Percentiles rank a stretch among this genome's conserved stretches.
These are phyloP conservation scores for Isabelozyma gotoi DNA, from an alignment of 805 yeast genomes.

Conservation along the genomic window DNA sequence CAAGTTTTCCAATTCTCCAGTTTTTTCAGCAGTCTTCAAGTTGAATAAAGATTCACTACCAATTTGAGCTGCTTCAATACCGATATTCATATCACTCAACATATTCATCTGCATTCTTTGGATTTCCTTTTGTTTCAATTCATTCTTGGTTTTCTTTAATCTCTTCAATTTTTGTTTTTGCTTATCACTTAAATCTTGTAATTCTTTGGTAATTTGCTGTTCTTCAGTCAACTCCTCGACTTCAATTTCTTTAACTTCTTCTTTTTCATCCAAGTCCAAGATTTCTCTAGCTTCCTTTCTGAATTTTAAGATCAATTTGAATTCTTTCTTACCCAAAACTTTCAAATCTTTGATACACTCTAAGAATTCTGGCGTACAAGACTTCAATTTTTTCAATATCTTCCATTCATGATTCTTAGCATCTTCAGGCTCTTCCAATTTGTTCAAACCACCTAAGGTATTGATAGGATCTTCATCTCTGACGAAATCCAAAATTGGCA, in stretches of 20 bases:
- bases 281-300: slow-evolving; percentile 81
- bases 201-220: slow-evolving; percentile 83
- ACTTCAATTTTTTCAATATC: slow-evolving; percentile 65
- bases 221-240: slow-evolving; percentile 80
- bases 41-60: slow-evolving; percentile 82
- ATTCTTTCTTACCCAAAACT: slow-evolving; percentile 93
- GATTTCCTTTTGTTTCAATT: slow-evolving; percentile 81
- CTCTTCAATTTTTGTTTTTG: slow-evolving; percentile 71
- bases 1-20: slow-evolving; percentile 74
- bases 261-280: slow-evolving; percentile 63
- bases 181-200: slow-evolving; percentile 68
- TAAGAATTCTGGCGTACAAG: slow-evolving; percentile 74
- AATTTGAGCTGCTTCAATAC: slow-evolving; percentile 83
- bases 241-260: slow-evolving; percentile 56
- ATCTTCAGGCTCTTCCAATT: slow-evolving; percentile 54
- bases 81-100: slow-evolving; percentile 89
- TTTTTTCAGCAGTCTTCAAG: slow-evolving; percentile 79
- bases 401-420: slow-evolving; percentile 67
- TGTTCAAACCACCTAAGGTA: slow-evolving; percentile 70
- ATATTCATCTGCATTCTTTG: slow-evolving; percentile 93
- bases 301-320: slow-evolving; percentile 81
- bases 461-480: slow-evolving; percentile 81
- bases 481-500: slow-evolving; percentile 78
- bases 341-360: slow-evolving; percentile 89
- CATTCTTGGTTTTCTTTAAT: slow-evolving; percentile 80